Evolutionary conservation across 257 asterid genomes (phyloP).

Genomic region (Jaltomata sinuosa): DNA sequence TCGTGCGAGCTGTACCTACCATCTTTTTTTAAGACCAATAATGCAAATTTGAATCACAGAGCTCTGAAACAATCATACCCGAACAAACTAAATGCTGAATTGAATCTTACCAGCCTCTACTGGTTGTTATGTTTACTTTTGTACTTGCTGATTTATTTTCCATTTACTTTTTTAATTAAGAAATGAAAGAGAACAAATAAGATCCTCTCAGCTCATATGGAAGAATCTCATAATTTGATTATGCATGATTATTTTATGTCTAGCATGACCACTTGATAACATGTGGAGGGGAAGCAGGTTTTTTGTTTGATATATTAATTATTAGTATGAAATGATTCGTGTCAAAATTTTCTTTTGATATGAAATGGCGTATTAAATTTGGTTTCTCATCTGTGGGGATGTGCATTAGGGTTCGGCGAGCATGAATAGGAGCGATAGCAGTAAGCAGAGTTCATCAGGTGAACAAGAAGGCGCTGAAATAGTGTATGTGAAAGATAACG

Average conservation of each 20-base stretch:
- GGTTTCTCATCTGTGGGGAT: neutral
- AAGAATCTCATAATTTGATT: neutral
- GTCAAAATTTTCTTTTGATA: neutral
- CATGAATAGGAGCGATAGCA: slow-evolving; percentile 38
- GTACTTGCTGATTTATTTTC: neutral
- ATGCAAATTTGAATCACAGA: neutral
- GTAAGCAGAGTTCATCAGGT: slow-evolving; percentile 41
- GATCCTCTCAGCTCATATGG: neutral
- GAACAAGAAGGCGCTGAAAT: slow-evolving; percentile 76
- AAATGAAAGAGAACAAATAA: neutral
- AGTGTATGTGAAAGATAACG: slow-evolving; percentile 80
- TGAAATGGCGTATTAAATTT: neutral
- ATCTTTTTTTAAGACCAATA: neutral
- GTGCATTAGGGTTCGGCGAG: slow-evolving; percentile 56
- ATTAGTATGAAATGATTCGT: neutral
- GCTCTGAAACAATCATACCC: neutral
- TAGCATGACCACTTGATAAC: neutral
- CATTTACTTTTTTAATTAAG: neutral
- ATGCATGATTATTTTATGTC: neutral
- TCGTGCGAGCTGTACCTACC: neutral
- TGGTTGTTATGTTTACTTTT: neutral
- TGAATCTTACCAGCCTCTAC: neutral
- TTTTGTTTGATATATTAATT: neutral
- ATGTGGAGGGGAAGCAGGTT: neutral
- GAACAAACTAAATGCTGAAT: neutral